Base-by-base conservation (phyloP, 352 stramenopile species). In the Phytophthora melonis region DNA sequence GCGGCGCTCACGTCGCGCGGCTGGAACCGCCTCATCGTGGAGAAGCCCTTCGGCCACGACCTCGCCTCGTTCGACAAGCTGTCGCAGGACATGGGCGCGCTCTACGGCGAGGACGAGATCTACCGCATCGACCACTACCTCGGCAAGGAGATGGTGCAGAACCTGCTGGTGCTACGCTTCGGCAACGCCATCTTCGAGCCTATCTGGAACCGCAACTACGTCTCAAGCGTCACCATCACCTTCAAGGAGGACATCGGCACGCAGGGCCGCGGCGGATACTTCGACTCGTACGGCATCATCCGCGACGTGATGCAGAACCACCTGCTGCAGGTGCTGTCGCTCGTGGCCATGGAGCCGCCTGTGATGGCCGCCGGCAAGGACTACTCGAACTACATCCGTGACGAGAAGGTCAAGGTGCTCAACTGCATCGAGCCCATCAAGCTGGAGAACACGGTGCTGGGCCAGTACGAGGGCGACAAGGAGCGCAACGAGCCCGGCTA, bases 261-360 rank as follows among this genome's bases (percentile, higher is more conserved):
- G 9, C 86, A 99, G 68, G 97, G 97, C 57, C 88, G 96, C 52
- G 98, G 96, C 23, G 97, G 97, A 3, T 99, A 99, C 80, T 99
- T 99, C 81, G 97, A 99, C 75, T 89, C 95, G 66, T 99, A 98
- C 70, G 97, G 98, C 19, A 99, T 99, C 78, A 99, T 99, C 72
- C 93, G 98, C 58, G 98, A 99, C 77, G 97, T 99, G 57, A 98
- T 99, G 88, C 97, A 98, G 78, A 99, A 99, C 86, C 98, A 99
- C 80, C 83, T 99, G 63, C 86, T 99, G 53, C 98, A 99, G 74
- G 97, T 99, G 52, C 89, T 99, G 39, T 98, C 95, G 19, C 81
- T 99, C 6, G 79, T 99, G 19, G 94, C 96, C 23, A 99, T 99
- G 97, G 98, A 99, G 70, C 89, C 92, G 41, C 97, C 97, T 69